Percentiles rank a stretch among this genome's conserved stretches.
Conservation (phyloP, 768 basidiomycete species). For the Psilocybe subaeruginosa region DNA sequence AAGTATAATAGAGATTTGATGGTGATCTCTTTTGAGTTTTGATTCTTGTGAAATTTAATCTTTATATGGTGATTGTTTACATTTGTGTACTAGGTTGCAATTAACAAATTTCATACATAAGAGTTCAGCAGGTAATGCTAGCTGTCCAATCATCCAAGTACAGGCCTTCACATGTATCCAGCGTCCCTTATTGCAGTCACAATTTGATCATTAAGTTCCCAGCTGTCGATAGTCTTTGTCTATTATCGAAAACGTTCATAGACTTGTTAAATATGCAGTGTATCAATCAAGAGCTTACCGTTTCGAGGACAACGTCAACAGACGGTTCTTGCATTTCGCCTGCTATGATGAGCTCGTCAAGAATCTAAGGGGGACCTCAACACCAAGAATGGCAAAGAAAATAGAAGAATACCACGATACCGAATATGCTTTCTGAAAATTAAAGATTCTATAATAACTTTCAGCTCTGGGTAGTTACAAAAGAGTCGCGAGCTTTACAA, state of each 20-base stretch:
- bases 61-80: too few species aligned
- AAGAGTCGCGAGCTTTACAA: constrained; percentile 52
- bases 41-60: too few species aligned
- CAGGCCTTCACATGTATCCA: neutral
- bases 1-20: too few species aligned
- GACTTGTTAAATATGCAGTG: neutral
- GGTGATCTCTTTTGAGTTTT: too few species aligned
- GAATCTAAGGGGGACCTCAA: constrained; percentile 47
- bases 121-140: too few species aligned
- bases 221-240: constrained; percentile 13
- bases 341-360: constrained; percentile 92
- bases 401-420: constrained; percentile 36
- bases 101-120: too few species aligned
- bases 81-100: too few species aligned
- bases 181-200: neutral
- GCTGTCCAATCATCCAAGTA: neutral
- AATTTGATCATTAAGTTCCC: constrained; percentile 10
- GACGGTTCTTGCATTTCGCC: constrained; percentile 95
- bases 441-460: constrained; percentile 74
- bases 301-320: constrained; percentile 61
- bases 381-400: neutral
- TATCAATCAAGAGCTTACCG: constrained; percentile 21
- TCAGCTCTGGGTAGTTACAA: neutral
- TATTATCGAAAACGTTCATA: neutral
- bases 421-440: constrained; percentile 95